Base-by-base conservation (phyloP, 495 filamentous ascomycete species). In the Mytilinidion resinicola region DNA sequence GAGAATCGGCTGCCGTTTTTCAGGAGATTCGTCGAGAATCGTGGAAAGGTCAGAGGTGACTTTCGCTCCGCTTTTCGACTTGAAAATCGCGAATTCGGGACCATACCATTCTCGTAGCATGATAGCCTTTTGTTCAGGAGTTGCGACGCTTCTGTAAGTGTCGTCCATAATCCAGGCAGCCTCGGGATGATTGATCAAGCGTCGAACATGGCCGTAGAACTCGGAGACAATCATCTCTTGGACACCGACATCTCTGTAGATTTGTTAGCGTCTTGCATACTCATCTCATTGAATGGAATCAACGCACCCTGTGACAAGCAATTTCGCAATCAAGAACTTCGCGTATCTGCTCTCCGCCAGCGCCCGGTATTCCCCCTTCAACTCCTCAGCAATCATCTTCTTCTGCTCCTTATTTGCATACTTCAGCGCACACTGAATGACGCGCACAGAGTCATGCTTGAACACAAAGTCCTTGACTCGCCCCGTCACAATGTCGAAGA, bases 141-240 rank as follows among this genome's bases (percentile, higher is more conserved):
- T 93, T 14, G 91, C 91, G 60, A 89, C 84, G 37, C 83, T 82
- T 33, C 93, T 84, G 74, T 96, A 99, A 59, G 95, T 84, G 74
- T 99, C 95, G 67, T 99, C 95, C 41, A 99, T 77, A 61, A 97
- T 96, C 88, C 93, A 97, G 15, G 90, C 89, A 20, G 88, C 92
- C 73, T 97, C 95, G 2, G 91, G 83, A 72, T 99, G 95, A 64
- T 91, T 92, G 65, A 97, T 96, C 55, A 99, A 77, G 60, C 90
- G 90, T 64, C 87, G 85, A 46, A 96, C 88, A 64, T 89, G 82
- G 15, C 93, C 92, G 68, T 91, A 96, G 73, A 99, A 96, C 69
- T 99, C 93, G 17, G 90, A 86, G 1, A 96, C 81, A 52, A 97
- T 89, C 61, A 92, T 64, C 66, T 95, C 88, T 55, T 89, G 80